A percentile compares a stretch with the other conserved stretches of the same genome.
These are phyloP conservation scores for Colletotrichum salicis DNA, from an alignment of 2,329 filamentous ascomycete genomes.

Conservation along the genomic window DNA sequence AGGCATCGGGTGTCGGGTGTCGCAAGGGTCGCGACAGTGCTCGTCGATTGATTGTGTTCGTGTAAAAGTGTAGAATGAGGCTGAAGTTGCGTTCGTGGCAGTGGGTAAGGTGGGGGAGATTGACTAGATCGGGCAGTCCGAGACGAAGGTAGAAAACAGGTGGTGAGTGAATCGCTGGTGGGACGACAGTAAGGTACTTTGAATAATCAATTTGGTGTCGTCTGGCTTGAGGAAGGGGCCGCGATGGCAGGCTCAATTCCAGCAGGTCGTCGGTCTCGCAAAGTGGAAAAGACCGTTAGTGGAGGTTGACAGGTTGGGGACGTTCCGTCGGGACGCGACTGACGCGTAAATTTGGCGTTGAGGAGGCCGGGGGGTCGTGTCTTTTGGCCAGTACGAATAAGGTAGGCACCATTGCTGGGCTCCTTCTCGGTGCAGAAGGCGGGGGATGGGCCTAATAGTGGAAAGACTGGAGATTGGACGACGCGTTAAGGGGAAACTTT, in stretches of 20 bases:
- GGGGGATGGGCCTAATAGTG: conserved; percentile 17
- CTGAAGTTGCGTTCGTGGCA: not conserved
- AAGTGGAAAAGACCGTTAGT: conserved; percentile 17
- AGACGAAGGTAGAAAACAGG: not conserved
- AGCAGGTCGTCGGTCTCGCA: conserved; percentile 4
- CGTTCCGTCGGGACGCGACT: conserved; percentile 40
- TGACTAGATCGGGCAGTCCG: not conserved
- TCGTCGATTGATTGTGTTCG: not conserved
- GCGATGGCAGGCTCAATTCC: not conserved
- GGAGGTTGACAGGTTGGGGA: conserved; percentile 12
- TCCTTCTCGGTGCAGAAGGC: not conserved
- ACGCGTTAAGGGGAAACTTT: not conserved
- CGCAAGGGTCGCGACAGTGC: conserved; percentile 19
- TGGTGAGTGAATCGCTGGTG: not conserved
- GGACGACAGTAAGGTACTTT: not conserved
- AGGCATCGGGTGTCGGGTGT: conserved; percentile 52
- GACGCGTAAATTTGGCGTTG: conserved; percentile 47
- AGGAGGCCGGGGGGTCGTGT: conserved; percentile 37
- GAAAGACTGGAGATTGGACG: not conserved
- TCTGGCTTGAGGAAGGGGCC: not conserved
- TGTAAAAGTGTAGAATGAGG: not conserved
- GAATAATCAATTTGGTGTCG: not conserved
- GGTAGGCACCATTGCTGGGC: not conserved
- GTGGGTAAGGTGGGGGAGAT: not conserved
- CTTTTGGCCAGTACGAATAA: not conserved